Evolutionary conservation across 768 basidiomycete genomes (phyloP), one percentile per base, ranked within the genome.

Genomic region (Multifurca ochricompacta): DNA sequence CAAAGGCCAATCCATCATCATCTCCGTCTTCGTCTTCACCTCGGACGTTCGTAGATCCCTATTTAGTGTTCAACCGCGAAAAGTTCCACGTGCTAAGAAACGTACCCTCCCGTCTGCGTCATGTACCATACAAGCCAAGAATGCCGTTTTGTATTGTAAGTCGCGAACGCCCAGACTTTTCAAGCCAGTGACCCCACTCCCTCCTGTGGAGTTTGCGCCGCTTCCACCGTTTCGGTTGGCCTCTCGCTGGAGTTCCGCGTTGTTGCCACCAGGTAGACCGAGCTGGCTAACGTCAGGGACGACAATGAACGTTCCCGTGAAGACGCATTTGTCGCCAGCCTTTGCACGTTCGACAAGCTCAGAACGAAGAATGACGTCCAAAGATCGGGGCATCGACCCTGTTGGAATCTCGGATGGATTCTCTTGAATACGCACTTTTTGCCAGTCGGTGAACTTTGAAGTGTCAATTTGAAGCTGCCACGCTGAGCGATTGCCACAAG

Each of bases 291-390:
- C 95, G 70, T 99, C 96, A 4, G 96, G 96, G 1, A 99, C 94
- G 49, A 98, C 95, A 63, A 98, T 94, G 71, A 99, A 98, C 0
- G 91, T 89, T 18, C 96, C 96, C 5, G 91, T 96, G 68, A 99
- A 98, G 46, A 95, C 87, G 67, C 92, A 96, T 69, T 96, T 97
- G 70, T 99, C 96, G 63, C 96, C 96, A 2, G 96, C 96, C 68
- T 99, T 99, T 11, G 95, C 95, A n/a, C 91, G 83, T 68, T 99
- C 96, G 34, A 99, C 96, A 61, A 98, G 80, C 65, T 98, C 96
- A 3, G 86, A 85, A 27, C 96, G 86, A 6, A 98, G 80, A 60
- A 98, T 91, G 39, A 98, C 95, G 67, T 98, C 95, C 53, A 98
- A 73, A 25, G 92, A 95, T 30, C 95, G 85, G 27, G 96, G 96